phyloP scores from a whole-genome alignment of 805 yeast genomes.

The Cyberlindnera mycetangii region DNA sequence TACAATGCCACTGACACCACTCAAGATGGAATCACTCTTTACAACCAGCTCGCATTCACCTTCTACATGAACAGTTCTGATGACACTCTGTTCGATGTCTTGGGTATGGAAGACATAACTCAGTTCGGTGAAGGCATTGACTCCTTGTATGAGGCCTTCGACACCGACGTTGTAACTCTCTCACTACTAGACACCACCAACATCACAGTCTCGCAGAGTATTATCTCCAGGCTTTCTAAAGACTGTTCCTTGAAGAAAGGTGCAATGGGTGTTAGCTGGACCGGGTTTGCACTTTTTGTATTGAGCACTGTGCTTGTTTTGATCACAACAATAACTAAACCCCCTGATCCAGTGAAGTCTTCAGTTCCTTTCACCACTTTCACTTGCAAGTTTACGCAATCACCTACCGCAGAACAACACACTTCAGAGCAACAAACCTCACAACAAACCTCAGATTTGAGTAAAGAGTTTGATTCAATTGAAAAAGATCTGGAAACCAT shows the following conservation, averaged over 20 bases:
- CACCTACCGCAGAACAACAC: no score
- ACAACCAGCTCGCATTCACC: conserved; percentile 1
- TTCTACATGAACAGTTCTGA: neutral
- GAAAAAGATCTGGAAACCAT: neutral
- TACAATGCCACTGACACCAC: neutral
- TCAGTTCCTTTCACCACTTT: neutral
- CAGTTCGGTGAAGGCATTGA: neutral
- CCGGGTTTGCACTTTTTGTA: neutral
- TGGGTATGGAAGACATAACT: neutral
- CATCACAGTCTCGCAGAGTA: neutral
- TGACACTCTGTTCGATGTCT: neutral
- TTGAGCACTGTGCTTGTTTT: neutral
- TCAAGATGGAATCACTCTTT: neutral
- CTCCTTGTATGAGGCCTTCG: neutral
- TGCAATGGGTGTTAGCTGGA: conserved; percentile 4
- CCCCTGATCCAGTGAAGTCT: neutral
- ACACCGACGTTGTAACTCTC: neutral
- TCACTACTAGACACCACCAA: neutral
- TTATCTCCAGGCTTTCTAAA: neutral
- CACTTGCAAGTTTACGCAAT: neutral
- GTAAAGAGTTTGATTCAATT: neutral
- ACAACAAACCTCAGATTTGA: no score
- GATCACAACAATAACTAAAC: neutral
- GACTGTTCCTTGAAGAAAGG: conserved; percentile 4
- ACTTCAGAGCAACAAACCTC: no score